Evolutionary conservation across 352 stramenopile genomes (phyloP).

Genomic region (Globisporangium paddicum): DNA sequence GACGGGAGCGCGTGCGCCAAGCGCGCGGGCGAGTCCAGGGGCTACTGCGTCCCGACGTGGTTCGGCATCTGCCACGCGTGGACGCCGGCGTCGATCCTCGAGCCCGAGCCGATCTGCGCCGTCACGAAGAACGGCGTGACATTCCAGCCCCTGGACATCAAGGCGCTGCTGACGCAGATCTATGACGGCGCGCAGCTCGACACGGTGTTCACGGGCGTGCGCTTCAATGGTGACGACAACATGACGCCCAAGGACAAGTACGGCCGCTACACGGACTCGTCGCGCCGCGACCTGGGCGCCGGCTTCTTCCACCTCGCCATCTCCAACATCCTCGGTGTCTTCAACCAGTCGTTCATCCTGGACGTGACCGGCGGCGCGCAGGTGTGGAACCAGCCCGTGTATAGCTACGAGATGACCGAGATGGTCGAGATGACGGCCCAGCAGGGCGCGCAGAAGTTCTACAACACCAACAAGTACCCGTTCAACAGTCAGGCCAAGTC

Average conservation of each 20-base stretch:
- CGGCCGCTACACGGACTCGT: conserved; percentile 13
- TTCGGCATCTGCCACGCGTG: conserved; percentile 56
- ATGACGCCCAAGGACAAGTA: conserved; percentile 12
- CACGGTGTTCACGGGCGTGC: conserved; percentile 13
- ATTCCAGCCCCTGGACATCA: conserved; percentile 53
- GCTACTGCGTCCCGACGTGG: conserved; percentile 50
- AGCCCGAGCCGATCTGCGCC: conserved; percentile 11
- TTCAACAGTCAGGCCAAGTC: conserved; percentile 41
- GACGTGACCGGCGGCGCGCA: conserved; percentile 13
- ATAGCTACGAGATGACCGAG: conserved; percentile 32
- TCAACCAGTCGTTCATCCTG: conserved; percentile 14
- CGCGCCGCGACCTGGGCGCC: conserved; percentile 10
- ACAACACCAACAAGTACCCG: conserved; percentile 34
- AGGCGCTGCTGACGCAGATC: conserved; percentile 31
- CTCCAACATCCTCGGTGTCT: conserved; percentile 14
- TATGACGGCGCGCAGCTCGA: conserved; percentile 9
- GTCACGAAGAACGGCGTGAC: conserved; percentile 31
- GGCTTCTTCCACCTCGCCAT: conserved; percentile 14
- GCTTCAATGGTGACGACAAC: conserved; percentile 15
- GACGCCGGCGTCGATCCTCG: conserved; percentile 41
- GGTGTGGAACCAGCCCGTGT: conserved; percentile 68
- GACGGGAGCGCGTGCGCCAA: conserved; percentile 25
- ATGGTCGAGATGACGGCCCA: conserved; percentile 25
- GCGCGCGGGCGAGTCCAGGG: conserved; percentile 1
- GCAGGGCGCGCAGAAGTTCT: conserved; percentile 31